phyloP scores from a whole-genome alignment of 805 yeast genomes.

The Metschnikowia santaceciliae region DNA sequence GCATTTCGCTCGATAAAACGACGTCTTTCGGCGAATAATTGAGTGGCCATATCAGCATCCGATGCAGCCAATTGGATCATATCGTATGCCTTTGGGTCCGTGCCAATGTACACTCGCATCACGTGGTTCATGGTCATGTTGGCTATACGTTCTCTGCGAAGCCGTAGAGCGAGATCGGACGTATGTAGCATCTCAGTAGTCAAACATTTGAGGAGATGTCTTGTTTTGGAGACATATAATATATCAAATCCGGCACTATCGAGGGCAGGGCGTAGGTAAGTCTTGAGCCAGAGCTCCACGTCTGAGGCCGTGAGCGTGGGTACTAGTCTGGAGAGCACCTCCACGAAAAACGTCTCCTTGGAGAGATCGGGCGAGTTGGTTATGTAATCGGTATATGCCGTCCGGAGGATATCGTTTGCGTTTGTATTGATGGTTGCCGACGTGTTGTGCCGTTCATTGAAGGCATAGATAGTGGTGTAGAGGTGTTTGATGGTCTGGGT shows the following conservation, averaged over 20 bases:
- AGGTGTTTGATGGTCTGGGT: constrained; percentile 10
- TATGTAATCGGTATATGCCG: constrained; percentile 30
- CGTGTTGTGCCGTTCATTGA: constrained; percentile 32
- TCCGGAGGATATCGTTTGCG: constrained; percentile 34
- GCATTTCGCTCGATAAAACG: constrained; percentile 48
- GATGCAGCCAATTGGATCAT: constrained; percentile 16
- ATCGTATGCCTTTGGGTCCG: constrained; percentile 12
- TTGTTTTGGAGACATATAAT: constrained; percentile 30
- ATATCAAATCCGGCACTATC: constrained; percentile 55
- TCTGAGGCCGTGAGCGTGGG: constrained; percentile 27
- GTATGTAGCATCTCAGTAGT: constrained; percentile 16
- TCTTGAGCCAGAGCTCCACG: constrained; percentile 46
- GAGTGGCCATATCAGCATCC: constrained; percentile 22
- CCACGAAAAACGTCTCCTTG: constrained; percentile 37
- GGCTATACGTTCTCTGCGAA: constrained; percentile 21
- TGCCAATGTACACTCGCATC: constrained; percentile 24
- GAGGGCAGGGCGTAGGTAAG: constrained; percentile 47
- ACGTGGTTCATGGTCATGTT: constrained; percentile 21
- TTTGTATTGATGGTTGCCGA: constrained; percentile 26
- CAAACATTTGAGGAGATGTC: constrained; percentile 24
- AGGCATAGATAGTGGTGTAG: constrained; percentile 13
- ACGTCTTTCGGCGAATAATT: constrained; percentile 43
- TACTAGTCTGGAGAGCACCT: constrained; percentile 31
- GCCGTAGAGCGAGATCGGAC: constrained; percentile 20
- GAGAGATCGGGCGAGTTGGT: constrained; percentile 23